These are phyloP conservation scores for Periconia digitata DNA, from an alignment of 2,329 filamentous ascomycete species.

Conservation along the genomic window DNA sequence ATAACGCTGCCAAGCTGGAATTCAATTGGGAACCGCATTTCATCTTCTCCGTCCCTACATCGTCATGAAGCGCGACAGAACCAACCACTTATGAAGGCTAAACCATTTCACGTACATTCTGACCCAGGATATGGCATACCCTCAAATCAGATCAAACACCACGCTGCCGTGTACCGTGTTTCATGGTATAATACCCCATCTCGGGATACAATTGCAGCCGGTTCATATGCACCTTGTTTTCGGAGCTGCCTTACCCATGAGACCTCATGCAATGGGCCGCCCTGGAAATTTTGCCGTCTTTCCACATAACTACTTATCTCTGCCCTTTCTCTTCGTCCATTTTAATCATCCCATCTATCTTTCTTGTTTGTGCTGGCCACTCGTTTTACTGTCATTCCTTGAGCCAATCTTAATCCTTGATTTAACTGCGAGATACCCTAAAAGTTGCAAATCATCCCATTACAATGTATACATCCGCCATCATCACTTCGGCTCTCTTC, in stretches of 20 bases:
- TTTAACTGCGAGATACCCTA: constrained; percentile 9
- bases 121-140: background rate
- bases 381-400: constrained; percentile 10
- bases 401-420: constrained; percentile 1
- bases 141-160: constrained; percentile 11
- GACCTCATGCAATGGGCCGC: background rate
- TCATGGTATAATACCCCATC: constrained; percentile 8
- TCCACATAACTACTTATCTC: background rate
- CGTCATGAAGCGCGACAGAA: background rate
- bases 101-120: background rate
- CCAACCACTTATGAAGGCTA: background rate
- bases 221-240: background rate
- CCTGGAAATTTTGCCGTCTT: background rate
- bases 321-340: background rate
- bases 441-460: constrained; percentile 7
- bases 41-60: background rate
- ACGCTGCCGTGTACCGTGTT: constrained; percentile 12
- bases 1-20: background rate
- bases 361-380: constrained; percentile 22
- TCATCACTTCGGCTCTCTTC: constrained; percentile 37
- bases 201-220: constrained; percentile 1
- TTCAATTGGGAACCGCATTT: background rate
- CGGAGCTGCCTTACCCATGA: constrained; percentile 3
- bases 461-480: constrained; percentile 31
- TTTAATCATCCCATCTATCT: constrained; percentile 7